Evolutionary conservation across 1,139 yeast genomes (phyloP).

Genomic region (Magnusiomyces paraingens): DNA sequence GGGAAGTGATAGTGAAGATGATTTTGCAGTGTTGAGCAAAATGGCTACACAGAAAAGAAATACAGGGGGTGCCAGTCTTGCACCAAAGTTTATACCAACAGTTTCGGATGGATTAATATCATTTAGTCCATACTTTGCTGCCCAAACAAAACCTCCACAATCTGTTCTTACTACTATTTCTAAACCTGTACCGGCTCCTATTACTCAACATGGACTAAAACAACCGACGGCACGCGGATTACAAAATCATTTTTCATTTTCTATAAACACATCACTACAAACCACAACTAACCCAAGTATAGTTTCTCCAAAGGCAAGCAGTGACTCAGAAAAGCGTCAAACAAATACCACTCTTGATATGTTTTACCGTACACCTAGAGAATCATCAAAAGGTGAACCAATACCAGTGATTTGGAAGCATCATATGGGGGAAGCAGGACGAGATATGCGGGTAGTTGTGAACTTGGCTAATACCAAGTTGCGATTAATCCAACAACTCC

Average conservation of each 20-base stretch:
- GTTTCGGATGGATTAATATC: slow-evolving; percentile 1
- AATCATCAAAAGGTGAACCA: neutral
- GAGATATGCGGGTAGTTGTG: slow-evolving; percentile 2
- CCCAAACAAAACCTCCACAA: neutral
- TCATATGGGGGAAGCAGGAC: neutral
- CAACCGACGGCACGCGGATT: neutral
- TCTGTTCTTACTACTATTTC: neutral
- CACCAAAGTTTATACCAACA: too few species aligned
- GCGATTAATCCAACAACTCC: slow-evolving; percentile 4
- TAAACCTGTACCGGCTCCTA: neutral
- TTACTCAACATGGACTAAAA: neutral
- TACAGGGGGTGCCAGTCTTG: too few species aligned
- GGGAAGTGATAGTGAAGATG: too few species aligned
- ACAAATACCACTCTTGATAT: neutral
- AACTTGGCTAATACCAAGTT: slow-evolving; percentile 10
- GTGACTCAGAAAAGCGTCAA: neutral
- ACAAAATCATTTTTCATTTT: slow-evolving; percentile 8
- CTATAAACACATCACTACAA: slow-evolving; percentile 3
- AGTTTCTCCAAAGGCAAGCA: neutral
- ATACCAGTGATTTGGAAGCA: neutral
- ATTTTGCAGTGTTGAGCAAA: too few species aligned
- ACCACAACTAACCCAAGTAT: neutral
- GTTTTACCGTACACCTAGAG: neutral
- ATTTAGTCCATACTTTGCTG: slow-evolving; percentile 5
- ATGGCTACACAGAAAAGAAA: too few species aligned